Evolutionary conservation across 2,329 filamentous ascomycete species (phyloP).

Genomic region (Pseudogymnoascus sp.): DNA sequence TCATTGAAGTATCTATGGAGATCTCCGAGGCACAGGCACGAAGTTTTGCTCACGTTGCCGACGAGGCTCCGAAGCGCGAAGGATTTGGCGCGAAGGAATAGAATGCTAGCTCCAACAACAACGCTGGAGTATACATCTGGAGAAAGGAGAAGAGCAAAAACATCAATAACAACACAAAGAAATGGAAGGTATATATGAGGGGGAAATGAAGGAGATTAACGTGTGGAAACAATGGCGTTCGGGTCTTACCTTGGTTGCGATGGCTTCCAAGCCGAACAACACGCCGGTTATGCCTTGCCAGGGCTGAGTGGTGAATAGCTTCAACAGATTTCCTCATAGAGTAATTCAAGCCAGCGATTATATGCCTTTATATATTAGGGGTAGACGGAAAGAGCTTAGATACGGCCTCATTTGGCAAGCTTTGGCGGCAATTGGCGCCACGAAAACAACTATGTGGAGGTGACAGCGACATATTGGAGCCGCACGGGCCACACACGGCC

Average conservation of each 20-base stretch:
- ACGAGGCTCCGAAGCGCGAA: background rate
- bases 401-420: background rate
- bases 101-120: background rate
- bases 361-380: background rate
- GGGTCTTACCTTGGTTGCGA: background rate
- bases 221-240: background rate
- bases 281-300: constrained; percentile 1
- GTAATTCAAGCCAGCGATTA: background rate
- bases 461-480: background rate
- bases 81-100: background rate
- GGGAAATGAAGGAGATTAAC: constrained; percentile 1
- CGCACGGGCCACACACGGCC: background rate
- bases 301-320: constrained; percentile 4
- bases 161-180: background rate
- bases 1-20: background rate
- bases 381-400: background rate
- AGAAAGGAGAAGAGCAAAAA: background rate
- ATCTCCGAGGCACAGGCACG: background rate
- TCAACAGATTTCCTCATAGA: background rate
- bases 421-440: constrained; percentile 6
- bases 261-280: background rate
- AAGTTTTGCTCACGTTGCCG: background rate
- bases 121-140: background rate
- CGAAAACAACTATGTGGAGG: background rate
- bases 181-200: background rate